phyloP scores from a whole-genome alignment of 805 yeast genomes.

The Candida koratica region DNA sequence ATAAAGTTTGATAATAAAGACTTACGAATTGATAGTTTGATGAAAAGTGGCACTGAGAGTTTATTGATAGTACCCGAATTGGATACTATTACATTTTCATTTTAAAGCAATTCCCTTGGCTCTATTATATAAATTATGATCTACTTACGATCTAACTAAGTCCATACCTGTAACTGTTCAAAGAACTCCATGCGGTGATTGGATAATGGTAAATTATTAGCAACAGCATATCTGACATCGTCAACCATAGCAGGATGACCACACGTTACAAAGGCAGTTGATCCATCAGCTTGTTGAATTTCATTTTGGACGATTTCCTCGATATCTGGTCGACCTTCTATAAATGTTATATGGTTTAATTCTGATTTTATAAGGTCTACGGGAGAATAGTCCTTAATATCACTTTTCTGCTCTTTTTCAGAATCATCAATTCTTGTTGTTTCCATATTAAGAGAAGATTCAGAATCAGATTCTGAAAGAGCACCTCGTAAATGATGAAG shows the following conservation, averaged over 20 bases:
- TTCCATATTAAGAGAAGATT: slow-evolving; percentile 7
- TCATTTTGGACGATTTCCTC: slow-evolving; percentile 33
- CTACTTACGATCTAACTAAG: slow-evolving; percentile 18
- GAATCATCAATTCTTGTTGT: slow-evolving; percentile 4
- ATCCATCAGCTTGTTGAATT: slow-evolving; percentile 34
- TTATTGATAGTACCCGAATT: slow-evolving; percentile 68
- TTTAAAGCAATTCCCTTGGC: slow-evolving; percentile 26
- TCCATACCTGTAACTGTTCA: slow-evolving; percentile 77
- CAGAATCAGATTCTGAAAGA: slow-evolving; percentile 14
- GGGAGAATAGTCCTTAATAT: slow-evolving; percentile 5
- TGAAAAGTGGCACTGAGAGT: slow-evolving; percentile 64
- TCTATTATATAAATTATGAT: not conserved
- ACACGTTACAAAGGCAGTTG: slow-evolving; percentile 54
- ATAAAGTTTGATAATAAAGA: slow-evolving; percentile 43
- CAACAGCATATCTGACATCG: slow-evolving; percentile 47
- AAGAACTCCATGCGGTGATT: slow-evolving; percentile 60
- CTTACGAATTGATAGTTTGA: slow-evolving; percentile 56
- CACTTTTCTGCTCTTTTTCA: slow-evolving; percentile 3
- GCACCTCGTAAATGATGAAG: slow-evolving; percentile 12
- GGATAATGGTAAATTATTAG: slow-evolving; percentile 29
- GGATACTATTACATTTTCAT: slow-evolving; percentile 57
- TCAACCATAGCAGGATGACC: slow-evolving; percentile 64
- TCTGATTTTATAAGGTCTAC: slow-evolving; percentile 17
- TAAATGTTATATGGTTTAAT: slow-evolving; percentile 34
- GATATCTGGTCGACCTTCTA: slow-evolving; percentile 49